Conservation (phyloP, 2,329 filamentous ascomycete genomes). For the Lasiodiplodia citricola region DNA sequence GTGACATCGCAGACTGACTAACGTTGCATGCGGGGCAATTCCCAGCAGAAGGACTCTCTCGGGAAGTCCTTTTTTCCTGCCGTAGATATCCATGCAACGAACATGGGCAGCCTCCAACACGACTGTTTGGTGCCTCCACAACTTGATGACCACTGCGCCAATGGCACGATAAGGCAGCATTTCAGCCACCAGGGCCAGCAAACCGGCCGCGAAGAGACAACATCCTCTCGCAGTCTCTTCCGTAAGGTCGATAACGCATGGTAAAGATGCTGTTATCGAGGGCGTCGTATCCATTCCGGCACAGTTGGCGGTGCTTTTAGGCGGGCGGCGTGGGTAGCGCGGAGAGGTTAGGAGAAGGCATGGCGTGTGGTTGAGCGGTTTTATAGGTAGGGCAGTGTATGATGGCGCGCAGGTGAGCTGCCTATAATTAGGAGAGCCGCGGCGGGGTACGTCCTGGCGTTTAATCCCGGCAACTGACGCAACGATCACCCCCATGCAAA, state of each 20-base stretch:
- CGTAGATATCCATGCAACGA: not conserved
- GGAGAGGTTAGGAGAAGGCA: constrained; percentile 29
- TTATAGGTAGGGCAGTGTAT: constrained; percentile 6
- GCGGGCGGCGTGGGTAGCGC: constrained; percentile 65
- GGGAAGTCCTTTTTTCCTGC: not conserved
- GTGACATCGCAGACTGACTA: not conserved
- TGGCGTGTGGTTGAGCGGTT: not conserved
- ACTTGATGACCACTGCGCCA: not conserved
- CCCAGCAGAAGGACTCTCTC: not conserved
- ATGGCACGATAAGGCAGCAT: not conserved
- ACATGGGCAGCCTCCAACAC: not conserved
- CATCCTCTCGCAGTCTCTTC: not conserved
- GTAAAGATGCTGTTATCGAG: not conserved
- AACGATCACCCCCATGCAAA: too few species aligned
- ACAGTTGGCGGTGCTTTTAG: constrained; percentile 42
- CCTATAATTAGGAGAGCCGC: constrained; percentile 2
- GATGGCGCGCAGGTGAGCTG: not conserved
- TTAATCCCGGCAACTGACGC: too few species aligned
- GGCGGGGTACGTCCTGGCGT: too few species aligned
- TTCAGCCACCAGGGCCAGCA: not conserved
- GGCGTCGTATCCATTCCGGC: not conserved
- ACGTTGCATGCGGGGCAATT: not conserved
- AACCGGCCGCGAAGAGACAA: not conserved
- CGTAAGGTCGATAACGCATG: not conserved
- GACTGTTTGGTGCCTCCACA: not conserved